A percentile compares a stretch with the other conserved stretches of the same genome.
Evolutionary conservation across 2,329 filamentous ascomycete species (phyloP).

Genomic region (Tolypocladium guangdongense): DNA sequence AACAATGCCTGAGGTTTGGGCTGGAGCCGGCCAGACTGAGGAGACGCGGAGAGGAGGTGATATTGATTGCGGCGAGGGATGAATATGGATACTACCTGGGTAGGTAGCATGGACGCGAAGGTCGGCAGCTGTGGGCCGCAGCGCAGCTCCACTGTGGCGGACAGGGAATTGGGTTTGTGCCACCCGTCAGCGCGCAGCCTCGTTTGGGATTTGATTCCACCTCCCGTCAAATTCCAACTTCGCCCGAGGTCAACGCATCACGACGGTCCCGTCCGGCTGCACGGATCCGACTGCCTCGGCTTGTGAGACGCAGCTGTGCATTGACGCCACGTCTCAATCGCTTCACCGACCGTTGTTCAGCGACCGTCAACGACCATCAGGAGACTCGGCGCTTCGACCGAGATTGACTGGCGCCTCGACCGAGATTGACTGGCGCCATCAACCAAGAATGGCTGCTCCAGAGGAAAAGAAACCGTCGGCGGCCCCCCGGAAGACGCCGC

Average conservation of each 20-base stretch:
- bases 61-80: too few species aligned
- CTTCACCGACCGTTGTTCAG: neutral
- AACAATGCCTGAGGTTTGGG: too few species aligned
- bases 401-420: neutral
- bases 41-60: too few species aligned
- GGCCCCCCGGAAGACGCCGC: slow-evolving; percentile 37
- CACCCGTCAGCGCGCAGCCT: neutral
- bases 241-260: too few species aligned
- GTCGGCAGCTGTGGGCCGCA: neutral
- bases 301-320: neutral
- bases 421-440: neutral
- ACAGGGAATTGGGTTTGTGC: neutral
- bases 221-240: neutral
- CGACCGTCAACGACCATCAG: neutral
- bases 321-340: neutral
- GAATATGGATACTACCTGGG: too few species aligned
- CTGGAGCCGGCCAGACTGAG: too few species aligned
- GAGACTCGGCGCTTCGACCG: neutral
- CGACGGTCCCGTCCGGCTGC: neutral
- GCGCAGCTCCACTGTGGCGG: neutral
- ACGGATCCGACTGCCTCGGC: neutral
- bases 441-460: neutral
- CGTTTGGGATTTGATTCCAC: neutral
- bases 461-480: neutral
- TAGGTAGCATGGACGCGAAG: too few species aligned